Evolutionary conservation across 768 basidiomycete species (phyloP).

Genomic region (Amanita jacksonii): DNA sequence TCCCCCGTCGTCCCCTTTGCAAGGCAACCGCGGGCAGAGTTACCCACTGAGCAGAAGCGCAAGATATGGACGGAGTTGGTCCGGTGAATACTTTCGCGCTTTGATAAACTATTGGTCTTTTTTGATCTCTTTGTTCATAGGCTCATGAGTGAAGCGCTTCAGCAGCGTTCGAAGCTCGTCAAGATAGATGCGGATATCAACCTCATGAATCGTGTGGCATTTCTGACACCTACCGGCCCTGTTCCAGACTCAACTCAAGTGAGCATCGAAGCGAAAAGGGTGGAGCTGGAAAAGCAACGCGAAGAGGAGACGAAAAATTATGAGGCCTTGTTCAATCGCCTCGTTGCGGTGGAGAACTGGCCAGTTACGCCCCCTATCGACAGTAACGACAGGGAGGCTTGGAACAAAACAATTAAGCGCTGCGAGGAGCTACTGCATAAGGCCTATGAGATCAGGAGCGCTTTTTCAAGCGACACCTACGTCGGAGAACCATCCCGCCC

Average conservation of each 20-base stretch:
- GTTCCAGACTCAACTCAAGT: slow-evolving; percentile 13
- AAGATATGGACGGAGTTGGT: slow-evolving; percentile 18
- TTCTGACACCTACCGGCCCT: slow-evolving; percentile 8
- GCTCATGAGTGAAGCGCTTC: slow-evolving; percentile 11
- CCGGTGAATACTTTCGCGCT: slow-evolving; percentile 11
- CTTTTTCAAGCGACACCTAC: slow-evolving; percentile 7
- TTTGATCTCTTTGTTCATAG: background rate
- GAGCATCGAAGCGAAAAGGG: slow-evolving; percentile 11
- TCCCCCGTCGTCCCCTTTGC: slow-evolving; percentile 10
- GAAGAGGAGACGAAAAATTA: slow-evolving; percentile 15
- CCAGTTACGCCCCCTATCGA: slow-evolving; percentile 17
- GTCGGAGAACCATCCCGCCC: slow-evolving; percentile 15
- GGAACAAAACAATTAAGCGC: slow-evolving; percentile 14
- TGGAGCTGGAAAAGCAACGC: slow-evolving; percentile 13
- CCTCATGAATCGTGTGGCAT: slow-evolving; percentile 11
- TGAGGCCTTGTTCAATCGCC: slow-evolving; percentile 10
- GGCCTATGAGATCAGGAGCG: slow-evolving; percentile 15
- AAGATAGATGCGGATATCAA: slow-evolving; percentile 15
- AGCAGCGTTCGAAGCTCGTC: slow-evolving; percentile 8
- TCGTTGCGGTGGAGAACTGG: slow-evolving; percentile 21
- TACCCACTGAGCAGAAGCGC: slow-evolving; percentile 12
- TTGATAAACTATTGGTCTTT: background rate
- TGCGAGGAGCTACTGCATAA: slow-evolving; percentile 15
- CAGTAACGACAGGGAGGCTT: slow-evolving; percentile 12
- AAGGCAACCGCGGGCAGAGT: slow-evolving; percentile 7